These are phyloP conservation scores for Globisporangium cystogenes DNA, from an alignment of 352 stramenopile genomes.

Conservation along the genomic window DNA sequence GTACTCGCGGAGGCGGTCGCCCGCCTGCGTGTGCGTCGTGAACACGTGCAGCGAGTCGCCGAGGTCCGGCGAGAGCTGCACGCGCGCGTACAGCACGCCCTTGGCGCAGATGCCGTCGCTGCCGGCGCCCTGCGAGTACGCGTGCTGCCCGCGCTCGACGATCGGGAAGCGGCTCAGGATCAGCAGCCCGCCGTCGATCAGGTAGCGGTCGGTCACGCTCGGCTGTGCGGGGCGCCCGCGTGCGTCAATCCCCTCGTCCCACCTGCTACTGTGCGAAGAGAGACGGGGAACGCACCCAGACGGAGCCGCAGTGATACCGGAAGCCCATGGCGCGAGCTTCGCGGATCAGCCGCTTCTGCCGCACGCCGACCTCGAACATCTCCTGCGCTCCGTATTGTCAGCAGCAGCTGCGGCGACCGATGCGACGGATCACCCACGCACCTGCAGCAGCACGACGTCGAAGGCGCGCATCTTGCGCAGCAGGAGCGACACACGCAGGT, in stretches of 20 bases:
- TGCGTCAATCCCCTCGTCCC: not conserved
- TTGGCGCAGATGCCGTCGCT: slow-evolving; percentile 74
- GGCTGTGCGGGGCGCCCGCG: slow-evolving; percentile 16
- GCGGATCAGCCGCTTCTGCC: slow-evolving; percentile 49
- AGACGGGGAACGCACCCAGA: slow-evolving; percentile 28
- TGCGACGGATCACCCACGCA: too few species aligned
- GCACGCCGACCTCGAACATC: slow-evolving; percentile 69
- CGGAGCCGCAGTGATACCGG: slow-evolving; percentile 66
- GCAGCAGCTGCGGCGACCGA: too few species aligned
- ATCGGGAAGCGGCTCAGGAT: slow-evolving; percentile 84
- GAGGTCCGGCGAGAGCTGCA: slow-evolving; percentile 65
- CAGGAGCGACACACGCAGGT: slow-evolving; percentile 57
- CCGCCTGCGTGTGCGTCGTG: slow-evolving; percentile 79
- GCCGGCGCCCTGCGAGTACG: slow-evolving; percentile 47
- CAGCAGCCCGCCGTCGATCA: slow-evolving; percentile 73
- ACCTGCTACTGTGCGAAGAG: too few species aligned
- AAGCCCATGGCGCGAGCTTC: slow-evolving; percentile 56
- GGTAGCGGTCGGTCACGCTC: slow-evolving; percentile 29
- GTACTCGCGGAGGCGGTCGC: slow-evolving; percentile 40
- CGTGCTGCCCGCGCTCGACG: slow-evolving; percentile 55
- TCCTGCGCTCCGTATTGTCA: too few species aligned
- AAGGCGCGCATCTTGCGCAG: slow-evolving; percentile 68
- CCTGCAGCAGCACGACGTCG: slow-evolving; percentile 67
- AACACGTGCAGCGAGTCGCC: slow-evolving; percentile 78
- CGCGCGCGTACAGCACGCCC: slow-evolving; percentile 66